Evolutionary conservation across 352 stramenopile species (phyloP).

Genomic region (Globisporangium spinosum): DNA sequence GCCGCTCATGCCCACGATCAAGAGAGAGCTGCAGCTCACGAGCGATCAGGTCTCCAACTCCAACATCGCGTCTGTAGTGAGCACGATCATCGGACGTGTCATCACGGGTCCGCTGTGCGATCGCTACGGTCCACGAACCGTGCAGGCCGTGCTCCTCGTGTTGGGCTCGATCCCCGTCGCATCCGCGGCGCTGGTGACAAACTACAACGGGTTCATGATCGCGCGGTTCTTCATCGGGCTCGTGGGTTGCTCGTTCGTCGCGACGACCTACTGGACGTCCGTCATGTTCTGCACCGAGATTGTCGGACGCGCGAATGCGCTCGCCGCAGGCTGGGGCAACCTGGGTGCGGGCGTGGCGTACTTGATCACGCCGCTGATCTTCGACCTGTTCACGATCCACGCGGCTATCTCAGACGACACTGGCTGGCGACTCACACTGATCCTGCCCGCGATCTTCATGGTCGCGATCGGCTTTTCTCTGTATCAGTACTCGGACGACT

Average conservation of each 20-base stretch:
- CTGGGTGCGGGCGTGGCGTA: slow-evolving; percentile 88
- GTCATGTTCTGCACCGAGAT: slow-evolving; percentile 92
- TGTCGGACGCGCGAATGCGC: slow-evolving; percentile 90
- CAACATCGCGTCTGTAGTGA: slow-evolving; percentile 88
- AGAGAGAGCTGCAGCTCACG: slow-evolving; percentile 75
- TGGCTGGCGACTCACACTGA: slow-evolving; percentile 88
- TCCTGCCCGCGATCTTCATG: slow-evolving; percentile 87
- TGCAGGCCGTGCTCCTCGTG: slow-evolving; percentile 78
- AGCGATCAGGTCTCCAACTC: slow-evolving; percentile 87
- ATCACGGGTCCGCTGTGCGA: slow-evolving; percentile 91
- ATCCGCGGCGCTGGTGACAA: slow-evolving; percentile 81
- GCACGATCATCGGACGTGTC: slow-evolving; percentile 89
- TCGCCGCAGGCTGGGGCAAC: slow-evolving; percentile 92
- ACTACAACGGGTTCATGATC: slow-evolving; percentile 64
- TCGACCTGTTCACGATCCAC: slow-evolving; percentile 77
- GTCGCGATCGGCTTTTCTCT: slow-evolving; percentile 65
- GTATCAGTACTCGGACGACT: slow-evolving; percentile 87
- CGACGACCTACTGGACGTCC: slow-evolving; percentile 92
- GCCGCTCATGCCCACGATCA: slow-evolving; percentile 90
- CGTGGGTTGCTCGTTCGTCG: slow-evolving; percentile 91
- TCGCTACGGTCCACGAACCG: slow-evolving; percentile 82
- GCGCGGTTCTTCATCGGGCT: slow-evolving; percentile 94
- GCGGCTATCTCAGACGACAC: slow-evolving; percentile 53
- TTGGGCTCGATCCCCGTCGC: slow-evolving; percentile 81
- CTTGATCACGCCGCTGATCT: slow-evolving; percentile 87